Evolutionary conservation across 116 monocot species (phyloP), one percentile per base, ranked within the genome.

Genomic region (Papilionanthe hybrid): DNA sequence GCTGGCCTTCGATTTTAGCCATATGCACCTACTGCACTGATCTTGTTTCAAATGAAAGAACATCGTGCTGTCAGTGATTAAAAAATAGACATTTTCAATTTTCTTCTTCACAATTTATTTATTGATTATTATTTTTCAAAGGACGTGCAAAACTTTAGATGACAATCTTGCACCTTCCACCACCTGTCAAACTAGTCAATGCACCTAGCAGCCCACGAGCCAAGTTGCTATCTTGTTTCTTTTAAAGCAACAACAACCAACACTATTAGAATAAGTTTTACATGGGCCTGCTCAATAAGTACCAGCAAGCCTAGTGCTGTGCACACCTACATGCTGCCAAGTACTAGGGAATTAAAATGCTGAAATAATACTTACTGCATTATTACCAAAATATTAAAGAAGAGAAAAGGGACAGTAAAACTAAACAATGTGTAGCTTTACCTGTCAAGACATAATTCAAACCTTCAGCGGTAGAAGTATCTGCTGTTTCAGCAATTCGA

Each of bases 391-490:
- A 69, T 15, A 29, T 9, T 12, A 15, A 37, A 69, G 32, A 32
- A 37, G 27, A 17, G 15, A 37, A 69, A 69, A 69, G 69, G 37
- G 11, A 69, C 69, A 69, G 37, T 69, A 37, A 63, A 63, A 60
- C 22, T 17, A 12, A 30, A 69, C 4, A 15, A 3, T 69, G 32
- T 0, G 9, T 23, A 79, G 66, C 47, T 50, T 72, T 87, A 96
- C 96, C 96, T 84, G 90, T 87, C 78, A 97, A 84, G 30, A 98
- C 86, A 81, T 87, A 94, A 82, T 81, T 91, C 86, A 98, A 84
- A 30, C 98, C 98, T 82, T 87, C 88, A 30, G 93, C 78, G n/a
- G 90, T 92, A 69, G 98, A 94, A 53, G 98, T 98, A 80, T 94
- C 88, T 22, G 98, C 94, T 81, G 81, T 83, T 83, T 94, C 91